Evolutionary conservation across 768 basidiomycete genomes (phyloP).

Genomic region (Russula griseocarnosa): DNA sequence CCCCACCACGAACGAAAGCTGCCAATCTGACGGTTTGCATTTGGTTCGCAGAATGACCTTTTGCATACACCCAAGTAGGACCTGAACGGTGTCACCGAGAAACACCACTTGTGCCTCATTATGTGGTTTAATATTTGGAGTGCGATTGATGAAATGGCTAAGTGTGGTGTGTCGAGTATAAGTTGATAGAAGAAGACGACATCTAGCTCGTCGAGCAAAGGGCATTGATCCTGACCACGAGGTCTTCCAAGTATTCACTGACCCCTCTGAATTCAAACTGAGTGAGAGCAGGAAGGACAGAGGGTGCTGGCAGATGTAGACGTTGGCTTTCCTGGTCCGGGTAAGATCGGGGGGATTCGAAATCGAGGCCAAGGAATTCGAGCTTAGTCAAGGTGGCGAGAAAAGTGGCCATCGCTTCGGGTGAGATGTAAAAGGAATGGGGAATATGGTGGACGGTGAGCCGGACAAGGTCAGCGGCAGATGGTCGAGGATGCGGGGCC

Average conservation of each 20-base stretch:
- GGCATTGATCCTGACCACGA: background rate
- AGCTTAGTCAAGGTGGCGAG: background rate
- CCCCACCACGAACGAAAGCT: background rate
- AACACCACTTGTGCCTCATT: background rate
- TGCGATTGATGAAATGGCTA: background rate
- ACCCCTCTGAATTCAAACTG: background rate
- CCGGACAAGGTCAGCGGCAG: background rate
- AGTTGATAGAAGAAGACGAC: background rate
- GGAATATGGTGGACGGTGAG: background rate
- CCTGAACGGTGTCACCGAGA: too few species aligned
- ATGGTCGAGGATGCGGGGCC: too few species aligned
- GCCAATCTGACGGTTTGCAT: background rate
- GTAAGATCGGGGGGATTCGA: background rate
- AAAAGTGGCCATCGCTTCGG: background rate
- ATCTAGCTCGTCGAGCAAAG: background rate
- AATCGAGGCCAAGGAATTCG: background rate
- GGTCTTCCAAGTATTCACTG: conserved; percentile 2
- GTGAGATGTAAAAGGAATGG: background rate
- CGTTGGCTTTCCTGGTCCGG: background rate
- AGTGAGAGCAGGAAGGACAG: background rate
- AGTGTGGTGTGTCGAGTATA: background rate
- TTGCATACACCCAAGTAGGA: too few species aligned
- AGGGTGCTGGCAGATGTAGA: background rate
- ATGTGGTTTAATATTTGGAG: background rate
- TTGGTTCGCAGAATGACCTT: background rate